phyloP scores from a whole-genome alignment of 768 basidiomycete genomes.

The Calocera viscosa region DNA sequence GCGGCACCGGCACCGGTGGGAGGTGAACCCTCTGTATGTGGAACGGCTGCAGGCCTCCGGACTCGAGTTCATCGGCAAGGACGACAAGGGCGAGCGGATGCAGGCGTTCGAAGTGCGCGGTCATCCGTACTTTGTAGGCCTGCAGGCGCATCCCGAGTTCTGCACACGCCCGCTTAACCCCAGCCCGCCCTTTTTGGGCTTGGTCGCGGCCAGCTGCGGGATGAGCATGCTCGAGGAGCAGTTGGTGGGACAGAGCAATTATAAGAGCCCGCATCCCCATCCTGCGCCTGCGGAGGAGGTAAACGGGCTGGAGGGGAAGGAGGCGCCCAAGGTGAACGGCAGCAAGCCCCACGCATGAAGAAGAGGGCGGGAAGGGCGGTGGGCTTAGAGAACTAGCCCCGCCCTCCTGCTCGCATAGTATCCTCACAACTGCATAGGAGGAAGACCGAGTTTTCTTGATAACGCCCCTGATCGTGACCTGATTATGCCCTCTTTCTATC shows the following conservation, averaged over 20 bases:
- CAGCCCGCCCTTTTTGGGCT: slow-evolving; percentile 91
- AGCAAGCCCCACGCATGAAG: neutral
- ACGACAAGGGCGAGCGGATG: slow-evolving; percentile 95
- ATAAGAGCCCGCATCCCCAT: neutral
- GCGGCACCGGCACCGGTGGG: slow-evolving; percentile 88
- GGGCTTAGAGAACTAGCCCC: neutral
- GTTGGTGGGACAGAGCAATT: slow-evolving; percentile 45
- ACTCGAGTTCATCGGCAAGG: slow-evolving; percentile 71
- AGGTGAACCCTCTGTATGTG: slow-evolving; percentile 86
- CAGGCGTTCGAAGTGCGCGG: slow-evolving; percentile 88
- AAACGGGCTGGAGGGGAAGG: neutral
- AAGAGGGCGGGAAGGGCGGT: neutral
- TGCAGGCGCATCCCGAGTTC: slow-evolving; percentile 98
- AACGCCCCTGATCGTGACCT: too few species aligned
- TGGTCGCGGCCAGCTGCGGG: slow-evolving; percentile 69
- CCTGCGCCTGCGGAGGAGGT: neutral
- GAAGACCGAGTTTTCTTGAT: too few species aligned
- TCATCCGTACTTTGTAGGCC: slow-evolving; percentile 85
- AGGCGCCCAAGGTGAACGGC: neutral
- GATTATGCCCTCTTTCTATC: too few species aligned
- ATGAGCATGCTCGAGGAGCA: slow-evolving; percentile 55
- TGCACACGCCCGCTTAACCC: slow-evolving; percentile 97
- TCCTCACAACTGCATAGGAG: too few species aligned
- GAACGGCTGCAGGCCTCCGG: slow-evolving; percentile 57
- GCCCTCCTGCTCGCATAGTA: neutral